Evolutionary conservation across 495 filamentous ascomycete genomes (phyloP).

Genomic region (Cercophora scortea): DNA sequence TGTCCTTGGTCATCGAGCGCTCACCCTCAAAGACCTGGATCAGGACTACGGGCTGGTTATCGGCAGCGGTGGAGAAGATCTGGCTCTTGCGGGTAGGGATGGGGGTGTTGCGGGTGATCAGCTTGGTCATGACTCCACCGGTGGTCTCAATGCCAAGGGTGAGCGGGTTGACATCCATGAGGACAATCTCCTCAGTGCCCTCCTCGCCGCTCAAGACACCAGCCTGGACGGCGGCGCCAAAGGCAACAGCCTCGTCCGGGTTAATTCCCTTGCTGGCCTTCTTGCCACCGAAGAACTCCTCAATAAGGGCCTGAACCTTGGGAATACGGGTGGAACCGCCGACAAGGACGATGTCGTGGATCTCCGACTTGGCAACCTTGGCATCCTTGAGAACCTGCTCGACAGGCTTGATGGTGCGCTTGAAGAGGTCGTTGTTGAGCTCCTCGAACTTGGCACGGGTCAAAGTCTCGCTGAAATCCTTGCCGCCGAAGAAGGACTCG

Average conservation of each 20-base stretch:
- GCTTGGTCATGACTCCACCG: constrained; percentile 96
- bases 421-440: constrained; percentile 97
- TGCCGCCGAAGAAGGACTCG: constrained; percentile 92
- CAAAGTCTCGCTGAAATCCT: constrained; percentile 97
- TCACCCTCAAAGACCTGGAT: constrained; percentile 98
- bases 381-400: constrained; percentile 94
- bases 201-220: constrained; percentile 88
- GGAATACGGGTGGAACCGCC: constrained; percentile 95
- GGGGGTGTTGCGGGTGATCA: constrained; percentile 90
- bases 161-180: constrained; percentile 97
- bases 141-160: constrained; percentile 98
- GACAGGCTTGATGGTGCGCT: constrained; percentile 97
- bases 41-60: constrained; percentile 95
- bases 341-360: constrained; percentile 85
- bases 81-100: constrained; percentile 96
- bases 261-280: constrained; percentile 97
- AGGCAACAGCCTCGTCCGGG: constrained; percentile 96
- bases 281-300: constrained; percentile 94
- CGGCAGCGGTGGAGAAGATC: constrained; percentile 96
- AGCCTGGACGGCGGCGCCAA: constrained; percentile 94
- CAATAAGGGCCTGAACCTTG: constrained; percentile 88
- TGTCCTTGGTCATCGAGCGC: constrained; percentile 91
- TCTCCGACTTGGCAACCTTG: constrained; percentile 79
- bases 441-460: constrained; percentile 99
- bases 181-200: constrained; percentile 68